Evolutionary conservation across 1,139 yeast species (phyloP), one percentile per base, ranked within the genome.

Genomic region (Suhomyces guaymorum): DNA sequence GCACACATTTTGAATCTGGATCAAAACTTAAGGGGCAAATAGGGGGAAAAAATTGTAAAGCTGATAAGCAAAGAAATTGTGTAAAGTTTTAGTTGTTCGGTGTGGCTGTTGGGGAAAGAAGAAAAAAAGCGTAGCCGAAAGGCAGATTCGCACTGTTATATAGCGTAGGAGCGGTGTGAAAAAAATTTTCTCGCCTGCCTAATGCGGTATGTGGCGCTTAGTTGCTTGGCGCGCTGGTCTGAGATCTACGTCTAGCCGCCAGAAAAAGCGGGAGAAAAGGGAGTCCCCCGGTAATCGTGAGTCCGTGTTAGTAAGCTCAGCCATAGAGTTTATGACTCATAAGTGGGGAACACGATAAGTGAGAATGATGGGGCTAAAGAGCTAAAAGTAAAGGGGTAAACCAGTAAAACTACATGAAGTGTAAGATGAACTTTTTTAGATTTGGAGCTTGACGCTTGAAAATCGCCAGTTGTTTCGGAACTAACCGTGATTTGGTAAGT

Each of bases 1-100:
- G 64, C 65, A 59, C 62, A 61, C 69, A 63, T 63, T 48, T 52
- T 57, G 43, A 43, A 36, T 27, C 14, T 21, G 23, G 26, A 24
- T 41, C 37, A 38, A 38, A 41, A 35, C 27, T 20, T 23, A 22
- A 17, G 20, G 36, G 35, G 38, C 30, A 28, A 33, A 33, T 28
- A 24, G 15, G 18, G 26, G 33, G 42, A 34, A 35, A 32, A 39
- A 37, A 35, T 32, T 26, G 32, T 17, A 22, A 10, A 17, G 19
- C n/a, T 15, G n/a, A n/a, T n/a, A n/a, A n/a, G n/a, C n/a, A n/a
- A n/a, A n/a, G n/a, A n/a, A n/a, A n/a, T n/a, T n/a, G n/a, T n/a
- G n/a, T n/a, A n/a, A n/a, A n/a, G n/a, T 15, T 25, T 25, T 28
- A 13, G 15, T n/a, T 26, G 5, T 10, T 19, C 12, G 18, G 28